Conservation (phyloP, 257 asterid species). For the Lycium ferocissimum region DNA sequence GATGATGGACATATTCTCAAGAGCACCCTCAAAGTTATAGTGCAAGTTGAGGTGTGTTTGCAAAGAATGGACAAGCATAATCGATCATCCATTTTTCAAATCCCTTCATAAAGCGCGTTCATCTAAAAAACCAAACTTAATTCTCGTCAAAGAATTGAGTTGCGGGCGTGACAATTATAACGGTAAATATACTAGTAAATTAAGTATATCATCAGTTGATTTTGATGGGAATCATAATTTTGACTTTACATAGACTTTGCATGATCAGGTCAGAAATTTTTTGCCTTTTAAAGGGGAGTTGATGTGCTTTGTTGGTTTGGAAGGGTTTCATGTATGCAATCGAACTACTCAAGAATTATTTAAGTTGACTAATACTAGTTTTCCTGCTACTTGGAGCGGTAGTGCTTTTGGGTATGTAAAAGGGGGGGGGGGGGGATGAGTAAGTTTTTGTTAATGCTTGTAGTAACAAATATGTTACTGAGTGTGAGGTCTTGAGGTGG, state of each 20-base stretch:
- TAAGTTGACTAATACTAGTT: slow-evolving; percentile 59
- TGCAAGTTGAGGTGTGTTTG: slow-evolving; percentile 65
- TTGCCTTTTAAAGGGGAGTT: slow-evolving; percentile 66
- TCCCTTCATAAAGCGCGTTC: slow-evolving; percentile 41
- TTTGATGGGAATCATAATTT: slow-evolving; percentile 49
- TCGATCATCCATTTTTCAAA: slow-evolving; percentile 48
- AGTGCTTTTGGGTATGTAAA: too few relatives aligned
- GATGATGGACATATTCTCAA: slow-evolving; percentile 49
- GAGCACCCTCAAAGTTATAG: slow-evolving; percentile 53
- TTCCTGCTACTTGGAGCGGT: slow-evolving; percentile 59
- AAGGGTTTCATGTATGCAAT: slow-evolving; percentile 60
- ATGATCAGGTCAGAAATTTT: slow-evolving; percentile 50
- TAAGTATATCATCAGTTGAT: slow-evolving; percentile 41
- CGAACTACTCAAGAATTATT: slow-evolving; percentile 54
- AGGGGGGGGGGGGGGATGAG: slow-evolving; percentile 55
- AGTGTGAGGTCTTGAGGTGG: slow-evolving; percentile 61
- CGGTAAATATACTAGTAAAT: not conserved
- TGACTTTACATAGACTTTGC: slow-evolving; percentile 45
- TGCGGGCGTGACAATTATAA: too few relatives aligned
- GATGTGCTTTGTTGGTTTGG: slow-evolving; percentile 56
- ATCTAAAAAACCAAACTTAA: slow-evolving; percentile 45
- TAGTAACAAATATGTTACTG: too few relatives aligned
- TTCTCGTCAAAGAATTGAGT: slow-evolving; percentile 40
- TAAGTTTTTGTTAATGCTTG: too few relatives aligned
- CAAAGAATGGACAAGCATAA: slow-evolving; percentile 55